Base-by-base conservation (phyloP, 495 filamentous ascomycete species). In the Trichoderma orchidacearum region DNA sequence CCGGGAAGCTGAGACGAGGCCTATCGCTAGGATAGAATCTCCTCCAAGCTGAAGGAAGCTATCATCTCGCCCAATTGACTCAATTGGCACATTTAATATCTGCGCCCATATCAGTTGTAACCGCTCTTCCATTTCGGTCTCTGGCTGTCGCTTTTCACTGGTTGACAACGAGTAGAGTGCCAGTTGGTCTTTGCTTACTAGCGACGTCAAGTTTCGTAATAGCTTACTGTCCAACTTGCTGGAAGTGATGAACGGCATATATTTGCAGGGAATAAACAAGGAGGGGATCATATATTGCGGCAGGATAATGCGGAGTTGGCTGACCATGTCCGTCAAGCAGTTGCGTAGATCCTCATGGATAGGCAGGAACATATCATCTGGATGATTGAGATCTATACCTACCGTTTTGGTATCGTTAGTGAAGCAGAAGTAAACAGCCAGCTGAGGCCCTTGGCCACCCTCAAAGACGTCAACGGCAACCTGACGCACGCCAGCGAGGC, bases 31-130 rank as follows among this genome's bases (percentile, higher is more conserved):
- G 12, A 53, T 53, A 1, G 51, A 53, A 34, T 53, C 51, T 8
- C 51, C 51, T 18, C 81, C 73, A 27, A 83, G 75, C 17, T 76
- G 72, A 23, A 83, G 63, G 9, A 79, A 53, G 28, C 18, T 53
- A 23, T 53, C 51, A 23, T 53, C 51, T 3, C 28, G 21, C 1
- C 51, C 31, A 15, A 79, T 72, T 3, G 68, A 53, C 12, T 68
- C 68, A 0, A 59, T 50, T 1, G 53, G 15, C 1, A 78, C 57
- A 2, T 66, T 66, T 0, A 83, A 66, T 0, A 76, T 68, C 1
- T 67, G 61, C 5, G 70, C 72, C 80, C 78, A 81, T 5, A 74
- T 60, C 1, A 64, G 51, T 31, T 64, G 72, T 1, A 83, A 56
- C 5, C 25, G 53, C 30, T 58, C 62, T n/a, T 61, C 66, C 36